Base-by-base conservation (phyloP, 371 early-diverging fungal genomes). In the Conidiobolus incongruus region DNA sequence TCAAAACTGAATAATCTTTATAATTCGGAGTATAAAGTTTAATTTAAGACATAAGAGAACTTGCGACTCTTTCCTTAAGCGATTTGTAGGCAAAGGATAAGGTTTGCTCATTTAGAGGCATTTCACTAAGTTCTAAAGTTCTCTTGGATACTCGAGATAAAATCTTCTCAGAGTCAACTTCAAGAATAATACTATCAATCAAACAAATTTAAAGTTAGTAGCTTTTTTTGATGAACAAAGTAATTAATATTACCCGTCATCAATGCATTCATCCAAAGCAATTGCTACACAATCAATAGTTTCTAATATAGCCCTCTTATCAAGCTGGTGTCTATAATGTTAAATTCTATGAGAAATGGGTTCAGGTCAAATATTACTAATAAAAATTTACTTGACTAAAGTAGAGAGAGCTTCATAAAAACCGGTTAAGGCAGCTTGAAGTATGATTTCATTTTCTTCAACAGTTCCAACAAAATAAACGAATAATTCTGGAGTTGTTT, bases 361-460 rank as follows among this genome's bases (percentile, higher is more conserved):
- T n/a, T n/a, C n/a, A n/a, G n/a, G n/a, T n/a, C n/a, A n/a, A n/a
- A n/a, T n/a, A n/a, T n/a, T n/a, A 31, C 7, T 26, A 38, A 23
- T 11, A 22, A 13, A 20, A 1, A 13, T 54, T 35, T 63, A 88
- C 82, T 76, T 83, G 35, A 92, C 64, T 51, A 91, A 55, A 38
- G 74, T 72, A 38, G 75, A 69, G 2, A 89, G 69, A 1, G 92
- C 77, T 46, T 92, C 93, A 47, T 75, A 72, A 48, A 84, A 81
- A 17, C 78, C 76, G 36, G 71, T 74, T 52, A 93, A 60, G 51
- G 81, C 77, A 35, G 70, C 64, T 35, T 65, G 51, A 31, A 93
- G 68, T 54, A 93, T 68, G 35, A 92, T 59, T 60, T 95, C 96
- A 61, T 95, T 95, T 58, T 93, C 92, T 47, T 93, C 91, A 20